Evolutionary conservation across 805 yeast species (phyloP), one percentile per base, ranked within the genome.

Genomic region (Sungouiella blattae): DNA sequence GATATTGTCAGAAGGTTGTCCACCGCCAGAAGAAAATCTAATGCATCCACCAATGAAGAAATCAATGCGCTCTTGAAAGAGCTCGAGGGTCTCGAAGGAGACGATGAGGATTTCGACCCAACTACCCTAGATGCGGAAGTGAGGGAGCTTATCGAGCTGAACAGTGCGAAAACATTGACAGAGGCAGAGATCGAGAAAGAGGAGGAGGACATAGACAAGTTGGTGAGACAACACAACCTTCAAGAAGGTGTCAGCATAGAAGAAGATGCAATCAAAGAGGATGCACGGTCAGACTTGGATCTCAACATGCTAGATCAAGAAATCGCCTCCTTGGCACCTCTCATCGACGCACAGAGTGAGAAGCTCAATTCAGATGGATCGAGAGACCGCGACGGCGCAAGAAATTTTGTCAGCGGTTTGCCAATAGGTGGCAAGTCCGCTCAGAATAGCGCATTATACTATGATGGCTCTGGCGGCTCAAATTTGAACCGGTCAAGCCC

Each of bases 41-140:
- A 59, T 24, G 69, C 67, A 11, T 47, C 62, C 33, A 58, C 69
- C 2, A 58, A 54, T 36, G 71, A 64, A 37, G 73, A 67, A 44
- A 57, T 67, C 22, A 55, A 49, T 36, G 64, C 63, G 13, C 54
- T 67, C 11, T 39, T 67, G 12, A 52, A 53, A 18, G 69, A 65
- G 38, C 52, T 67, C 26, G 71, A 68, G 9, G 60, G 60, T 4
- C 41, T 43, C 15, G 43, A 40, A 8, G 43, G 36, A 12, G 40
- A 37, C 11, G 30, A 34, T 7, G 40, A 42, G 8, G 50, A 41
- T 3, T 47, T 44, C 17, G 52, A 48, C 22, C 21, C 39, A 11
- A 25, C 28, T 1, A 27, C 36, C 0, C 27, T 45, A 18, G 46
- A 36, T 16, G 43, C 33, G 11, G 42, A 37, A 17, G 32, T 33